These are phyloP conservation scores for Aureobasidium mangrovei DNA, from an alignment of 2,329 filamentous ascomycete species.

Conservation along the genomic window DNA sequence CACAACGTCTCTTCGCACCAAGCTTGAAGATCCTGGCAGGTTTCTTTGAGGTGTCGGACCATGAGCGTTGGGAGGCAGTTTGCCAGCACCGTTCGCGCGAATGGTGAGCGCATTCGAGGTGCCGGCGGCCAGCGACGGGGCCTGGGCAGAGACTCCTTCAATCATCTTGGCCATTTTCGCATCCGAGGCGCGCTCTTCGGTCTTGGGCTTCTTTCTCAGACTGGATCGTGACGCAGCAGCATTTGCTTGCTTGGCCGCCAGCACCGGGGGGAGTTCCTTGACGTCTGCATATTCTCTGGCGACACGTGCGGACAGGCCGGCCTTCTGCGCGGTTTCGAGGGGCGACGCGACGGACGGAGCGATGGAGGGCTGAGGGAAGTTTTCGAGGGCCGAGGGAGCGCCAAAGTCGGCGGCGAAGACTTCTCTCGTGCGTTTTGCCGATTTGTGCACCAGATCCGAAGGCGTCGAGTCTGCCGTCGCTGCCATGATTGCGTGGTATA, in stretches of 20 bases:
- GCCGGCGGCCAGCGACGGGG: conserved; percentile 32
- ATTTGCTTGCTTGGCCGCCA: conserved; percentile 71
- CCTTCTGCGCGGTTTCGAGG: conserved; percentile 35
- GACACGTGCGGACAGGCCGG: conserved; percentile 50
- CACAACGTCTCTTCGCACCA: conserved; percentile 56
- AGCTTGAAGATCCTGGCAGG: conserved; percentile 42
- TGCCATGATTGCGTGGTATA: conserved; percentile 1
- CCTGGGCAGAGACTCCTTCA: conserved; percentile 49
- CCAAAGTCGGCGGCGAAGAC: conserved; percentile 47
- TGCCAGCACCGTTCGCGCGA: conserved; percentile 37
- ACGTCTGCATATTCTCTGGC: conserved; percentile 69
- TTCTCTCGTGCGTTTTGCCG: conserved; percentile 46
- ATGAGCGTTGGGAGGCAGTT: conserved; percentile 46
- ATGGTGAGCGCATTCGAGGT: conserved; percentile 51
- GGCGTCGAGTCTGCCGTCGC: conserved; percentile 13
- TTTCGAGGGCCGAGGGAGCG: conserved; percentile 33
- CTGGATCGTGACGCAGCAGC: conserved; percentile 48
- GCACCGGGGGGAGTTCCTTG: conserved; percentile 63
- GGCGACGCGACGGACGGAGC: conserved; percentile 38
- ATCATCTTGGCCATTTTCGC: conserved; percentile 58
- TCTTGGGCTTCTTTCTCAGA: conserved; percentile 54
- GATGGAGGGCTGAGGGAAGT: conserved; percentile 33
- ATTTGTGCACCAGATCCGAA: conserved; percentile 31
- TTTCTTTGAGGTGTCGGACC: conserved; percentile 44
- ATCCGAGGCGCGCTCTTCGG: conserved; percentile 43